Evolutionary conservation across 306 rosid genomes (phyloP).

Genomic region (Adenanthera pavonina): DNA sequence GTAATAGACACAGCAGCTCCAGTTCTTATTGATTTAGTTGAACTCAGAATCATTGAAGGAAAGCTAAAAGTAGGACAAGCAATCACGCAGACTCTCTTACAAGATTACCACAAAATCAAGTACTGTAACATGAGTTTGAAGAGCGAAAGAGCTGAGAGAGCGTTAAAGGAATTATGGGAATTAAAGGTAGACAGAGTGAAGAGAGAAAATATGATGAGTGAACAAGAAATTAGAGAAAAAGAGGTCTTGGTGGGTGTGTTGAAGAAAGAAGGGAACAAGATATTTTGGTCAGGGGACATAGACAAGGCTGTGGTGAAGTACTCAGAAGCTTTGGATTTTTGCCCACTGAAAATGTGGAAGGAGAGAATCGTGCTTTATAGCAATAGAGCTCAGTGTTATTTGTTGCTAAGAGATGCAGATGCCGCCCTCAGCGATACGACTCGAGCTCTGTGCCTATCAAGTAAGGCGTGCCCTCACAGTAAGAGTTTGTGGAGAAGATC

Average conservation of each 20-base stretch:
- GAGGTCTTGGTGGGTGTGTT: slow-evolving; percentile 39
- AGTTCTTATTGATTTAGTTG: slow-evolving; percentile 63
- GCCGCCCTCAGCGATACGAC: slow-evolving; percentile 70
- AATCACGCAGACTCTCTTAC: slow-evolving; percentile 54
- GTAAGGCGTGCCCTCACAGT: slow-evolving; percentile 48
- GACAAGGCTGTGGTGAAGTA: slow-evolving; percentile 59
- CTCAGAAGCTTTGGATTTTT: slow-evolving; percentile 61
- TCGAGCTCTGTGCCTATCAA: slow-evolving; percentile 63
- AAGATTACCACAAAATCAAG: slow-evolving; percentile 71
- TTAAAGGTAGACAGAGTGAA: slow-evolving; percentile 66
- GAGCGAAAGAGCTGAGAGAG: slow-evolving; percentile 50
- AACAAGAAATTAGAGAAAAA: slow-evolving; percentile 55
- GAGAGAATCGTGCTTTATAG: slow-evolving; percentile 73
- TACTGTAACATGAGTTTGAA: slow-evolving; percentile 53
- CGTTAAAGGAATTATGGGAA: slow-evolving; percentile 65
- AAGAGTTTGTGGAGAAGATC: slow-evolving; percentile 82
- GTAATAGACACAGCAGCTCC: slow-evolving; percentile 48
- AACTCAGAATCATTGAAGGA: slow-evolving; percentile 44
- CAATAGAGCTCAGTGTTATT: slow-evolving; percentile 74
- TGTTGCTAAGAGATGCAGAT: slow-evolving; percentile 53
- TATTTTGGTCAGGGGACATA: slow-evolving; percentile 54
- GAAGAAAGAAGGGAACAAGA: slow-evolving; percentile 57
- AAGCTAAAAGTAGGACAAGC: slow-evolving; percentile 53
- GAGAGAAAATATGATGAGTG: slow-evolving; percentile 59
- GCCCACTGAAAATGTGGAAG: slow-evolving; percentile 47